These are phyloP conservation scores for Zopfia rhizophila DNA, from an alignment of 2,329 filamentous ascomycete genomes.

Conservation along the genomic window DNA sequence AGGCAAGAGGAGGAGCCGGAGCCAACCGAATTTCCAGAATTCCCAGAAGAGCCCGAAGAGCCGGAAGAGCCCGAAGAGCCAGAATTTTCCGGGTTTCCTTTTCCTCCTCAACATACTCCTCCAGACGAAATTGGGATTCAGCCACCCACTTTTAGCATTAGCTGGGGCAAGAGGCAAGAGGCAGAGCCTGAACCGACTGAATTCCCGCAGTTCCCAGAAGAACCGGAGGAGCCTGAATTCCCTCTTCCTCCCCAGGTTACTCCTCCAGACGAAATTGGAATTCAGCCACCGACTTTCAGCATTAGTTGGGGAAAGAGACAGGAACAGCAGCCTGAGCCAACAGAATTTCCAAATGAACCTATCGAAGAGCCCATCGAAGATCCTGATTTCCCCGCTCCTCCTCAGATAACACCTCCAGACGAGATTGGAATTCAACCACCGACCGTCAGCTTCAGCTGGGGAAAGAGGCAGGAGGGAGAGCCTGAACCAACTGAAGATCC, in stretches of 20 bases:
- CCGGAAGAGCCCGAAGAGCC: slow-evolving; percentile 9
- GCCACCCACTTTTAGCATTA: slow-evolving; percentile 22
- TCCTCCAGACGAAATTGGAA: slow-evolving; percentile 21
- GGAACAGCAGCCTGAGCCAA: background rate
- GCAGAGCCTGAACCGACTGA: slow-evolving; percentile 12
- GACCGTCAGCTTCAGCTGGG: slow-evolving; percentile 26
- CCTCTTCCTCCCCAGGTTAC: slow-evolving; percentile 13
- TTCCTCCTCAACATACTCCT: slow-evolving; percentile 12
- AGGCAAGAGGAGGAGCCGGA: slow-evolving; percentile 12
- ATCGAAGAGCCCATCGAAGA: slow-evolving; percentile 4
- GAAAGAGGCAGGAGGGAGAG: slow-evolving; percentile 20
- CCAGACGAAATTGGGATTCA: slow-evolving; percentile 16
- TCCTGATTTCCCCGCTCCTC: background rate
- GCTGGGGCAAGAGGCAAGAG: slow-evolving; percentile 27
- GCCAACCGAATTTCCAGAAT: slow-evolving; percentile 15
- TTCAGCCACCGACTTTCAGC: slow-evolving; percentile 21
- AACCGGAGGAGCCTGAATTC: slow-evolving; percentile 26
- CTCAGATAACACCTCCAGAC: background rate
- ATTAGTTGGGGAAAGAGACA: background rate
- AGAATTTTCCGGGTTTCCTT: background rate
- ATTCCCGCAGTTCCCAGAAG: slow-evolving; percentile 9
- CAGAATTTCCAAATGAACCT: background rate
- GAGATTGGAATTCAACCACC: slow-evolving; percentile 14
- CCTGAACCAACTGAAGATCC: slow-evolving; percentile 11
- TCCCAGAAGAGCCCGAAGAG: slow-evolving; percentile 3